Evolutionary conservation across 1,139 yeast species (phyloP).

Genomic region (Arxiozyma heterogenica): DNA sequence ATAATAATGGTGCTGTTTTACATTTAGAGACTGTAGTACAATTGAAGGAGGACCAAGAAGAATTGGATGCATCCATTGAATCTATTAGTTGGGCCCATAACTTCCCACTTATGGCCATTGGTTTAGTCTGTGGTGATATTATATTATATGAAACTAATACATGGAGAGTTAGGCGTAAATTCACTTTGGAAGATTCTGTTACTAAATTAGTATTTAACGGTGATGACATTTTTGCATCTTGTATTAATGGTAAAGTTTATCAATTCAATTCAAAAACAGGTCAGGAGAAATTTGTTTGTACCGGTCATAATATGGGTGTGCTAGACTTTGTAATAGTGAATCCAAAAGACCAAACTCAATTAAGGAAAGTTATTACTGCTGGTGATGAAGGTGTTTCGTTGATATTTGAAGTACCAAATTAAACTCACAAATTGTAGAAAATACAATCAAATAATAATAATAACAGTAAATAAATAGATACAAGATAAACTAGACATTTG

Average conservation of each 20-base stretch:
- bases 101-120: slow-evolving; percentile 66
- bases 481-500: neutral
- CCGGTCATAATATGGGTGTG: slow-evolving; percentile 91
- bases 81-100: slow-evolving; percentile 72
- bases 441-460: too few species aligned
- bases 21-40: slow-evolving; percentile 55
- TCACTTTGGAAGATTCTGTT: slow-evolving; percentile 69
- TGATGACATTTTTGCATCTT: slow-evolving; percentile 53
- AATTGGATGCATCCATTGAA: slow-evolving; percentile 75
- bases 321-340: slow-evolving; percentile 60
- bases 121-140: slow-evolving; percentile 81
- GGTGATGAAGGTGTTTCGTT: slow-evolving; percentile 96
- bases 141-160: slow-evolving; percentile 72
- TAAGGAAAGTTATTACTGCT: slow-evolving; percentile 74
- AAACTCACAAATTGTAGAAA: neutral
- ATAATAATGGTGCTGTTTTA: slow-evolving; percentile 55
- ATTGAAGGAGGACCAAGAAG: slow-evolving; percentile 50
- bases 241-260: slow-evolving; percentile 78
- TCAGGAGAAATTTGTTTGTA: slow-evolving; percentile 66
- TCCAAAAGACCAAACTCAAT: slow-evolving; percentile 41
- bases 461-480: neutral
- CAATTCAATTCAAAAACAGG: slow-evolving; percentile 90
- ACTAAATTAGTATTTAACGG: slow-evolving; percentile 67
- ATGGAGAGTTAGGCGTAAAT: slow-evolving; percentile 73
- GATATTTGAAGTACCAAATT: slow-evolving; percentile 42